Evolutionary conservation across 2,329 filamentous ascomycete species (phyloP).

Genomic region (Colletotrichum tamarilloi): DNA sequence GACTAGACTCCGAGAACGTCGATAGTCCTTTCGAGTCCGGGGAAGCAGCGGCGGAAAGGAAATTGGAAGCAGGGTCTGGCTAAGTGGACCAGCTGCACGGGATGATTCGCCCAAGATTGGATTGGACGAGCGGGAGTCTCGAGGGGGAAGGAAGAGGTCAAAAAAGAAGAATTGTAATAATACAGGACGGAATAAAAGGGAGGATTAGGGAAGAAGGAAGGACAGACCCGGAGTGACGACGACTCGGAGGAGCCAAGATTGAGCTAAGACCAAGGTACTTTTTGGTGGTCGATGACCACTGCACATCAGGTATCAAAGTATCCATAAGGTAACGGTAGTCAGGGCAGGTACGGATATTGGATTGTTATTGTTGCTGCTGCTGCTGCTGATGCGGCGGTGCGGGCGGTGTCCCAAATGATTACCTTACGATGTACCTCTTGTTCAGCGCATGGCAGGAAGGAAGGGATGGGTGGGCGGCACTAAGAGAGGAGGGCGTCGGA

Average conservation of each 20-base stretch:
- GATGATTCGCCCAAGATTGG: constrained; percentile 18
- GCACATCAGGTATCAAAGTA: no score
- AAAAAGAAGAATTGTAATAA: neutral
- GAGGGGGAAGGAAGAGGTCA: neutral
- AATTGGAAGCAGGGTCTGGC: constrained; percentile 13
- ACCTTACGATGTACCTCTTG: neutral
- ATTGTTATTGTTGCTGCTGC: neutral
- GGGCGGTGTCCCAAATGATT: neutral
- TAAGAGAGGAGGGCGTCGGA: neutral
- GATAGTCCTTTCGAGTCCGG: constrained; percentile 28
- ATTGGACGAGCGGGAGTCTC: neutral
- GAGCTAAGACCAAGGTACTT: neutral
- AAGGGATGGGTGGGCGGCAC: neutral
- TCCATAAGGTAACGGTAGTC: no score
- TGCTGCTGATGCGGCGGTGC: neutral
- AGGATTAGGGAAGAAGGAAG: neutral
- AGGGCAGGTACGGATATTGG: neutral
- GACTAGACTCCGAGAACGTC: neutral
- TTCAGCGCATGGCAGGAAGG: constrained; percentile 7
- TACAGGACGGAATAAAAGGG: neutral
- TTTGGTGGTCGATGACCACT: neutral
- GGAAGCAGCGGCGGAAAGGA: constrained; percentile 19
- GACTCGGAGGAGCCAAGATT: neutral
- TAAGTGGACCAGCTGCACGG: constrained; percentile 3
- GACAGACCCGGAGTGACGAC: neutral